Evolutionary conservation across 2,329 filamentous ascomycete species (phyloP).

Genomic region (Sporothrix pseudoabietina): DNA sequence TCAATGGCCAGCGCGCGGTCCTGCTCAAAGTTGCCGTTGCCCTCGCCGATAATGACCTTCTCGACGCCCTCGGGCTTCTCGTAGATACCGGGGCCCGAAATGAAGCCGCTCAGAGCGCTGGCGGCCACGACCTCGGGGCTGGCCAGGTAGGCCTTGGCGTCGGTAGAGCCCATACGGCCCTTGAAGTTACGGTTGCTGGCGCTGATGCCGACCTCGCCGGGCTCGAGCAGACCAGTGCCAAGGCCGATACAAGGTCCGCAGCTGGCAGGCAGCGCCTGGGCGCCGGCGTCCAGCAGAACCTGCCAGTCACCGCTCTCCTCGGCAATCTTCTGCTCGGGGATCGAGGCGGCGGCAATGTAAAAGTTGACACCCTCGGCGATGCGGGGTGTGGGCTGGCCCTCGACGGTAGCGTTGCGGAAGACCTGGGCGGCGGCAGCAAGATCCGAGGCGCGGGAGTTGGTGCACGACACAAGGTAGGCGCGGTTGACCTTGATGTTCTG

Average conservation of each 20-base stretch:
- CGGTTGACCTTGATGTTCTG: slow-evolving; percentile 78
- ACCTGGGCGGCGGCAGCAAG: slow-evolving; percentile 80
- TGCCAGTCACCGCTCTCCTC: slow-evolving; percentile 88
- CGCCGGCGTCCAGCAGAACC: slow-evolving; percentile 76
- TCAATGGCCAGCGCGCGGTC: slow-evolving; percentile 50
- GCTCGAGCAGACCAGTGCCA: slow-evolving; percentile 69
- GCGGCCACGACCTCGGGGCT: slow-evolving; percentile 92
- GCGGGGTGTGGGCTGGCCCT: slow-evolving; percentile 67
- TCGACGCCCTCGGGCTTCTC: slow-evolving; percentile 49
- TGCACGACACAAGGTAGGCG: slow-evolving; percentile 88
- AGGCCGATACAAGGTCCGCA: slow-evolving; percentile 89
- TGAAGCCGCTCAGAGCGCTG: slow-evolving; percentile 73
- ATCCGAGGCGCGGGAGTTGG: slow-evolving; percentile 81
- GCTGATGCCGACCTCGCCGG: slow-evolving; percentile 82
- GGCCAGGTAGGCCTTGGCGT: slow-evolving; percentile 81
- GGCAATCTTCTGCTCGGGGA: slow-evolving; percentile 72
- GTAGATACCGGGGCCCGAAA: slow-evolving; percentile 78
- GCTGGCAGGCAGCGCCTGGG: slow-evolving; percentile 67
- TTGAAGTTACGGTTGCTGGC: slow-evolving; percentile 90
- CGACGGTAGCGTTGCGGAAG: slow-evolving; percentile 74
- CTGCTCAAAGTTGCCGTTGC: slow-evolving; percentile 33
- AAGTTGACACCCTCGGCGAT: slow-evolving; percentile 76
- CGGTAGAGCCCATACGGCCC: slow-evolving; percentile 80
- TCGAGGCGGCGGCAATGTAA: slow-evolving; percentile 86
- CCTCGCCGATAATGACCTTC: slow-evolving; percentile 42